A percentile compares a stretch with the other conserved stretches of the same genome.
phyloP scores from a whole-genome alignment of 176 grass and related monocot species.

The Zoysia pacifica region DNA sequence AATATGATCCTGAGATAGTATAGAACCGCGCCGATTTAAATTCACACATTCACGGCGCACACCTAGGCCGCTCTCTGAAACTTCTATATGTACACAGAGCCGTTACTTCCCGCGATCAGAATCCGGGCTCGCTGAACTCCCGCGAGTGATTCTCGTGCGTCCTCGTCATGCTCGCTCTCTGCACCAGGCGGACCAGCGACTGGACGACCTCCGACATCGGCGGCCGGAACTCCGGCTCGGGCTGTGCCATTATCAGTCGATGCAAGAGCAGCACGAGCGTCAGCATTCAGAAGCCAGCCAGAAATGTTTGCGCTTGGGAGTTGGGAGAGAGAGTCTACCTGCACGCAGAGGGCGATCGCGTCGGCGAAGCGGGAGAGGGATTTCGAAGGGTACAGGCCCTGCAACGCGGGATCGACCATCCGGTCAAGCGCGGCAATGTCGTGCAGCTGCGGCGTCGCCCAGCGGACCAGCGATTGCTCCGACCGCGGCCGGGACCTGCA shows the following conservation, averaged over 20 bases:
- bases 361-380: slow-evolving; percentile 95
- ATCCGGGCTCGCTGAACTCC: slow-evolving; percentile 24
- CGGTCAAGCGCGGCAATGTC: slow-evolving; percentile 85
- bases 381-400: slow-evolving; percentile 87
- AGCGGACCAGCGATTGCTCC: slow-evolving; percentile 70
- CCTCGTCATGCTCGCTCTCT: slow-evolving; percentile 45
- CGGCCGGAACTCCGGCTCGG: slow-evolving; percentile 74
- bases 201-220: slow-evolving; percentile 82
- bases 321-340: slow-evolving; percentile 41
- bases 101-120: neutral
- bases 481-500: slow-evolving; percentile 55
- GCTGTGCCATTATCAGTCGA: slow-evolving; percentile 17
- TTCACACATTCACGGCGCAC: too few relatives aligned
- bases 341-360: slow-evolving; percentile 79
- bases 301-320: neutral
- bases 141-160: slow-evolving; percentile 9
- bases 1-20: too few relatives aligned
- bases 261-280: neutral
- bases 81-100: neutral
- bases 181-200: slow-evolving; percentile 57
- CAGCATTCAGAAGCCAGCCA: neutral
- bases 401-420: slow-evolving; percentile 87
- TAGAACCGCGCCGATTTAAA: too few relatives aligned
- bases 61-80: neutral
- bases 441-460: slow-evolving; percentile 40